A percentile compares a stretch with the other conserved stretches of the same genome.
phyloP scores from a whole-genome alignment of 768 basidiomycete species.

The Hirschioporus abietinus region DNA sequence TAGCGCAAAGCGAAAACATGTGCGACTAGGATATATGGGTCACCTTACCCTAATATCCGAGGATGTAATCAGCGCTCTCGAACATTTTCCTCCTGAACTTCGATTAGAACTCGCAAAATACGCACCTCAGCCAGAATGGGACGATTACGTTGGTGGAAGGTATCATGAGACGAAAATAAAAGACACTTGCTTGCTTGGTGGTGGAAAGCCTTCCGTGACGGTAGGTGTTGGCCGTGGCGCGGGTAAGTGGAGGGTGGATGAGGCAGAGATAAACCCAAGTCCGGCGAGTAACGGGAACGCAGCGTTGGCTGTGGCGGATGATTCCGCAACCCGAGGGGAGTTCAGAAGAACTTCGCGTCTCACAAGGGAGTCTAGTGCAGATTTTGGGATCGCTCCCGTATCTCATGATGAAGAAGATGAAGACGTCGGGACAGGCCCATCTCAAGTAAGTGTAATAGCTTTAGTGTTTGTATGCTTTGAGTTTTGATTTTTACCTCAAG shows the following conservation, averaged over 20 bases:
- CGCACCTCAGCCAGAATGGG: conserved; percentile 80
- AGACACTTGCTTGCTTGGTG: conserved; percentile 77
- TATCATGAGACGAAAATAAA: conserved; percentile 83
- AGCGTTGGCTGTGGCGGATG: conserved; percentile 16
- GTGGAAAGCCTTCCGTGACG: conserved; percentile 66
- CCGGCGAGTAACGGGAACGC: conserved; percentile 7
- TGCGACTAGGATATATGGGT: conserved; percentile 93
- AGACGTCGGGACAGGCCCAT: conserved; percentile 38
- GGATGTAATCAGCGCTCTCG: conserved; percentile 86
- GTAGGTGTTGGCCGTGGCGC: conserved; percentile 20
- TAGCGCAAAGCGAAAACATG: conserved; percentile 68
- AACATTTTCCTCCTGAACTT: conserved; percentile 81
- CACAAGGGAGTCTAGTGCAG: conserved; percentile 49
- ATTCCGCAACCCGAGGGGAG: conserved; percentile 40
- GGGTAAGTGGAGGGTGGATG: conserved; percentile 19
- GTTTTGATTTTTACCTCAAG: conserved; percentile 30
- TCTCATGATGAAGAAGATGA: conserved; percentile 41
- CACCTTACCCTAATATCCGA: conserved; percentile 94
- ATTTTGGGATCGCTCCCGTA: conserved; percentile 51
- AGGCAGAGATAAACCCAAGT: conserved; percentile 11
- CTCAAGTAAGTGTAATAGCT: conserved; percentile 32
- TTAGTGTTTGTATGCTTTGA: not conserved
- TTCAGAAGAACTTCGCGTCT: conserved; percentile 48
- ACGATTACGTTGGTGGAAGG: conserved; percentile 79
- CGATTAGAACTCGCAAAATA: conserved; percentile 55